Percentiles rank a stretch among this genome's conserved stretches.
phyloP scores from a whole-genome alignment of 2,329 filamentous ascomycete genomes.

The Verticillium alfalfae region DNA sequence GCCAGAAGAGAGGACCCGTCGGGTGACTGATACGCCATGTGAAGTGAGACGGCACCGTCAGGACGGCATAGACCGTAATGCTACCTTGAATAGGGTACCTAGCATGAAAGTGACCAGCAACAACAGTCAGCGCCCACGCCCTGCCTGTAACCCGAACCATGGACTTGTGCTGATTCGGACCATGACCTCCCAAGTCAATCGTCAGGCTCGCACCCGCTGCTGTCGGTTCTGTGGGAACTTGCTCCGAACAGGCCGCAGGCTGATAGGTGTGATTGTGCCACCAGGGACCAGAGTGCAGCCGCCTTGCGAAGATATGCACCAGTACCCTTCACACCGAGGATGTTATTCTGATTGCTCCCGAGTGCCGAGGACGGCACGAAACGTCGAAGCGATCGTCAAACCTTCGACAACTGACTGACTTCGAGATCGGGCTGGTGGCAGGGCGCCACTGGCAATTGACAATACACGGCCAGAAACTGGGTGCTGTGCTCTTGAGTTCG shows the following conservation, averaged over 20 bases:
- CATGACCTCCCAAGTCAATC: background rate
- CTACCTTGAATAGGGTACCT: background rate
- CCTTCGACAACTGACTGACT: background rate
- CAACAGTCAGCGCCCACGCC: background rate
- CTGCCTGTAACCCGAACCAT: background rate
- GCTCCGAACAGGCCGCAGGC: constrained; percentile 42
- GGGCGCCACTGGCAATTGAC: no score
- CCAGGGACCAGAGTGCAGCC: constrained; percentile 4
- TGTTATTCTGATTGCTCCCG: background rate
- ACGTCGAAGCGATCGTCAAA: background rate
- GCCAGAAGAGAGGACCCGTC: background rate
- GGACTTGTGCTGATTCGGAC: background rate
- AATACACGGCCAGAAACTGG: background rate
- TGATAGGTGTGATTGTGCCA: constrained; percentile 23
- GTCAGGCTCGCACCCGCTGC: background rate
- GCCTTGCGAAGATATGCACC: background rate
- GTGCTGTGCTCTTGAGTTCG: background rate
- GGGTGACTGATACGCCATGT: background rate
- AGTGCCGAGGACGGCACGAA: background rate
- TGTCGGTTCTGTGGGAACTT: constrained; percentile 26
- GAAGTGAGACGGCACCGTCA: background rate
- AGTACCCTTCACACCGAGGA: background rate
- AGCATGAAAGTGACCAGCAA: background rate
- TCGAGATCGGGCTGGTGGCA: no score
- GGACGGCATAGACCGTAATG: background rate